phyloP scores from a whole-genome alignment of 352 stramenopile species.

The Pythium phragmiticola region DNA sequence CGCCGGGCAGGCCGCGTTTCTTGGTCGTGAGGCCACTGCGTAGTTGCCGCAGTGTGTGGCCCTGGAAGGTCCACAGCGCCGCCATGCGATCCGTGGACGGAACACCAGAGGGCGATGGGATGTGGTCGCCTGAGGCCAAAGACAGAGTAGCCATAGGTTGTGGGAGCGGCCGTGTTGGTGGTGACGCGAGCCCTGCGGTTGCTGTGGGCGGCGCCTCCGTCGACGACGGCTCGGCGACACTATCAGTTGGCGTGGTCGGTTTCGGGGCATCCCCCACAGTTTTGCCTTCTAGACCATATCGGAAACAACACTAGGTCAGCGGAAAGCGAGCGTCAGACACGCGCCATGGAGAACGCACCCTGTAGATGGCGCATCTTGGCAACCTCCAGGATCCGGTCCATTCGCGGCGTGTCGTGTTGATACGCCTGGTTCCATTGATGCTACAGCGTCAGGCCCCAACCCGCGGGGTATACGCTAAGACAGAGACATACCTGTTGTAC shows the following conservation, averaged over 20 bases:
- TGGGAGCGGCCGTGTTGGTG: neutral
- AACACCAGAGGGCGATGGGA: neutral
- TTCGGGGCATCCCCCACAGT: neutral
- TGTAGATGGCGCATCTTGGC: constrained; percentile 46
- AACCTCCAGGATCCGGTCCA: constrained; percentile 46
- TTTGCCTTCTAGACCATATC: neutral
- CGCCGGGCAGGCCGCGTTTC: constrained; percentile 5
- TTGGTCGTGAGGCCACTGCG: constrained; percentile 32
- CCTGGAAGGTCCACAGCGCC: constrained; percentile 64
- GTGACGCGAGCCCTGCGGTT: neutral
- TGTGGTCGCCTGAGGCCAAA: neutral
- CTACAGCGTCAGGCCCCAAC: neutral
- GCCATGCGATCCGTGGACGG: constrained; percentile 43
- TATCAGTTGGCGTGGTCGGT: neutral
- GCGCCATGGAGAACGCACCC: constrained; percentile 15
- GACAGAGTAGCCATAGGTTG: neutral
- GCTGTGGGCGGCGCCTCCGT: neutral
- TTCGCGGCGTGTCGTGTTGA: constrained; percentile 42
- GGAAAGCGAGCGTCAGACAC: too few relatives aligned
- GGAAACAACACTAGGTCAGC: too few relatives aligned
- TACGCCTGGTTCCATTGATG: constrained; percentile 37
- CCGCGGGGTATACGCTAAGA: neutral
- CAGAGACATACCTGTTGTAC: constrained; percentile 37
- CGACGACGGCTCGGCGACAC: neutral
- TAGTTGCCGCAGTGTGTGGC: constrained; percentile 50